Evolutionary conservation across 192 early-diverging fungal species (phyloP).

Genomic region (Coemansia sp.): DNA sequence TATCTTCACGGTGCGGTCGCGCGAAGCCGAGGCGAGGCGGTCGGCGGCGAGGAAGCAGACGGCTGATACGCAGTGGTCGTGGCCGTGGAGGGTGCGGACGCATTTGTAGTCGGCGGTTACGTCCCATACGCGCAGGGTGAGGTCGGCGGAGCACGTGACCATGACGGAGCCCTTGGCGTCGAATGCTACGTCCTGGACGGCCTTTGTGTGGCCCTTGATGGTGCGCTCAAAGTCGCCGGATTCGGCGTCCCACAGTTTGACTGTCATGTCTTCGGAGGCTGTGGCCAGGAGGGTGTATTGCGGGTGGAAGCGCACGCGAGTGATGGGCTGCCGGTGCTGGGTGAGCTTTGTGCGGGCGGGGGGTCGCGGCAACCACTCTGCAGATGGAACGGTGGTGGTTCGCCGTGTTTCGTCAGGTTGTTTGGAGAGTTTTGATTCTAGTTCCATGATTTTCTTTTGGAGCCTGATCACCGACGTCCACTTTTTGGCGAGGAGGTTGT

Average conservation of each 20-base stretch:
- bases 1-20: conserved; percentile 88
- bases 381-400: conserved; percentile 15
- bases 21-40: conserved; percentile 81
- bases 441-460: conserved; percentile 95
- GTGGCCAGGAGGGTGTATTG: conserved; percentile 80
- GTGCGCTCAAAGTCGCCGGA: conserved; percentile 90
- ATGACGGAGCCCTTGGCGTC: conserved; percentile 79
- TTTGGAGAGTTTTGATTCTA: conserved; percentile 78
- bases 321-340: conserved; percentile 81
- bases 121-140: conserved; percentile 93
- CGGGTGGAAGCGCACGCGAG: conserved; percentile 84
- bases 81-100: conserved; percentile 82
- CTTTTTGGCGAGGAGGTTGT: conserved; percentile 61
- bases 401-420: conserved; percentile 65
- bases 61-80: conserved; percentile 90
- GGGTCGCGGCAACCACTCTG: conserved; percentile 82
- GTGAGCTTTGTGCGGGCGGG: conserved; percentile 73
- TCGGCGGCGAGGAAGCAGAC: conserved; percentile 80
- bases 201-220: conserved; percentile 93
- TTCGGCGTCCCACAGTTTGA: conserved; percentile 95
- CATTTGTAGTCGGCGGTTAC: conserved; percentile 80
- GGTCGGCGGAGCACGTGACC: conserved; percentile 89
- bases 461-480: conserved; percentile 94
- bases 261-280: conserved; percentile 87
- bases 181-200: conserved; percentile 88